Percentiles rank a stretch among this genome's conserved stretches.
Conservation (phyloP, 345 rosid genomes). For the Salix arbutifolia region DNA sequence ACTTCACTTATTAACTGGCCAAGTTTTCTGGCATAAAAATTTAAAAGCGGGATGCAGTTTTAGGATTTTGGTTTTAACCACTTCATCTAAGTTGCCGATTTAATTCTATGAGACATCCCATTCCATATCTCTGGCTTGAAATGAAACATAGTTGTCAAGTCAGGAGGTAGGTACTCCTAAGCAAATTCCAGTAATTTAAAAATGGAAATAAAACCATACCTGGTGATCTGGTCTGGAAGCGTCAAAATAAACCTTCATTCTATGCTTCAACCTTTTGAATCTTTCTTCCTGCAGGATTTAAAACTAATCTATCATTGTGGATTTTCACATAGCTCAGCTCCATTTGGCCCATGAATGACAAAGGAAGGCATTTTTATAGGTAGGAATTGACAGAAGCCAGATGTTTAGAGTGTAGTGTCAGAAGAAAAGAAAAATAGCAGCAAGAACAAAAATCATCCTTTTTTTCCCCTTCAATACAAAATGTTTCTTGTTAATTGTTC, state of each 20-base stretch:
- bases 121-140: background rate
- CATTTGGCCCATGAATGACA: background rate
- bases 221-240: constrained; percentile 74
- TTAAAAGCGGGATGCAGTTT: background rate
- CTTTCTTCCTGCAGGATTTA: constrained; percentile 62
- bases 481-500: background rate
- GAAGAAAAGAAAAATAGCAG: background rate
- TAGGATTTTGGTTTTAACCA: background rate
- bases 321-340: background rate
- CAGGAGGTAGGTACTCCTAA: background rate
- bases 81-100: background rate
- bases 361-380: background rate
- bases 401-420: background rate
- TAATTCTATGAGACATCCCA: background rate
- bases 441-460: background rate
- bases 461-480: no score
- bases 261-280: constrained; percentile 55
- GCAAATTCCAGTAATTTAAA: background rate
- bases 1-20: background rate
- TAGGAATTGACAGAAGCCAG: background rate
- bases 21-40: background rate
- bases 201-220: constrained; percentile 31
- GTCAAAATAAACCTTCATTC: constrained; percentile 74
- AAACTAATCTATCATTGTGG: background rate
- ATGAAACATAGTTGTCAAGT: background rate